Conservation (phyloP, 2,329 filamentous ascomycete genomes). For the Fusarium sp. region DNA sequence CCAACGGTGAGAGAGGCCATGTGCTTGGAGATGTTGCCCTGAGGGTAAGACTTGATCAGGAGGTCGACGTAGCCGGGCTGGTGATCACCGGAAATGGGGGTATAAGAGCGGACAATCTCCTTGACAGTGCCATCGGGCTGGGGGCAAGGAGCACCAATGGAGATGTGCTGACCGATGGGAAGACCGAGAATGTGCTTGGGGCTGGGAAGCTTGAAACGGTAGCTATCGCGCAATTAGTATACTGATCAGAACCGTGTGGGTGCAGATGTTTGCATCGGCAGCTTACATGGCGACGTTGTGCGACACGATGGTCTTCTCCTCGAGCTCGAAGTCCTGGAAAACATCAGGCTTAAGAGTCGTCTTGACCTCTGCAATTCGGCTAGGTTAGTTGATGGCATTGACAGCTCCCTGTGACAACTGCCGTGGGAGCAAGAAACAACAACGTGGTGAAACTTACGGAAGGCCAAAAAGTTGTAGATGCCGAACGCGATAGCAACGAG, state of each 20-base stretch:
- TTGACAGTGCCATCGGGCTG: constrained; percentile 78
- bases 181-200: constrained; percentile 88
- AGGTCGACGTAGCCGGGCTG: constrained; percentile 94
- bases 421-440: background rate
- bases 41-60: constrained; percentile 97
- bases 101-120: constrained; percentile 92
- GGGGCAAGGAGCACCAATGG: constrained; percentile 81
- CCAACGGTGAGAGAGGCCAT: constrained; percentile 86
- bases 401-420: constrained; percentile 4
- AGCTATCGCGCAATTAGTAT: constrained; percentile 63
- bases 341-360: constrained; percentile 87
- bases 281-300: constrained; percentile 97
- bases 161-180: constrained; percentile 99
- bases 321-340: constrained; percentile 93
- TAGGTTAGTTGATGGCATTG: constrained; percentile 26
- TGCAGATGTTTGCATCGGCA: background rate
- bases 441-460: constrained; percentile 67
- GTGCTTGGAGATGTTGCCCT: constrained; percentile 96
- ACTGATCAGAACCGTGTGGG: background rate
- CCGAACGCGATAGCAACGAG: constrained; percentile 74
- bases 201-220: constrained; percentile 89
- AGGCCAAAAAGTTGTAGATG: constrained; percentile 76
- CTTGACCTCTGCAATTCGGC: constrained; percentile 69
- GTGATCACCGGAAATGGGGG: constrained; percentile 89
- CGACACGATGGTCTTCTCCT: constrained; percentile 94